phyloP scores from a whole-genome alignment of 2,329 filamentous ascomycete species.

The Hypoxylon rubiginosum region DNA sequence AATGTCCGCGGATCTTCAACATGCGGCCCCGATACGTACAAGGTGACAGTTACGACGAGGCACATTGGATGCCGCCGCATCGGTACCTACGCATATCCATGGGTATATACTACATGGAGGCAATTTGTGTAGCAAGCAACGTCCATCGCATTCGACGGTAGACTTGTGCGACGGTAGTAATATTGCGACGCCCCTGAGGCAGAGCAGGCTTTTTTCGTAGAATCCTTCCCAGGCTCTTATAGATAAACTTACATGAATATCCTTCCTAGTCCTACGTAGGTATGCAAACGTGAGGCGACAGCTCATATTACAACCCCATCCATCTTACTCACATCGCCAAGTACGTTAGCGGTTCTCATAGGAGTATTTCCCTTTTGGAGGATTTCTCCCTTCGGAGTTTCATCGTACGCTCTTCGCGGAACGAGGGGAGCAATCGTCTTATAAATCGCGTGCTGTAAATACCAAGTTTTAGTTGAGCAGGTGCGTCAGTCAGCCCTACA shows the following conservation, averaged over 20 bases:
- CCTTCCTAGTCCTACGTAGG: neutral
- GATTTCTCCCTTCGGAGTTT: neutral
- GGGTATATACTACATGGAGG: constrained; percentile 25
- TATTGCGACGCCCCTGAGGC: constrained; percentile 20
- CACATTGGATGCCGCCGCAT: constrained; percentile 24
- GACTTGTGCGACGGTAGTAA: neutral
- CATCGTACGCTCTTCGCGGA: neutral
- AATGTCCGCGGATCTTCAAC: neutral
- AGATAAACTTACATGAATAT: constrained; percentile 7
- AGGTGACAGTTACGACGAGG: constrained; percentile 7
- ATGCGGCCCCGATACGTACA: constrained; percentile 13
- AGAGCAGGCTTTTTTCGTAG: neutral
- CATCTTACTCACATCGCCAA: neutral
- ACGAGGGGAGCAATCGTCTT: neutral
- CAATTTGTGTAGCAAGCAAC: constrained; percentile 15
- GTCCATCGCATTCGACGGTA: constrained; percentile 16
- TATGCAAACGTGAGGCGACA: constrained; percentile 16
- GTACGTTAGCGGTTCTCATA: neutral
- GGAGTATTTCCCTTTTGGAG: neutral
- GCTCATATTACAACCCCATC: neutral
- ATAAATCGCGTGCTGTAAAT: neutral
- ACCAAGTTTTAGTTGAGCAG: neutral
- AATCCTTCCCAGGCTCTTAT: constrained; percentile 3
- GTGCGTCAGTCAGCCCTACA: constrained; percentile 6
- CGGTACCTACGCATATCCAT: constrained; percentile 17